Base-by-base conservation (phyloP, 225 moss, liverwort and hornwort species). In the Neckera pumila region DNA sequence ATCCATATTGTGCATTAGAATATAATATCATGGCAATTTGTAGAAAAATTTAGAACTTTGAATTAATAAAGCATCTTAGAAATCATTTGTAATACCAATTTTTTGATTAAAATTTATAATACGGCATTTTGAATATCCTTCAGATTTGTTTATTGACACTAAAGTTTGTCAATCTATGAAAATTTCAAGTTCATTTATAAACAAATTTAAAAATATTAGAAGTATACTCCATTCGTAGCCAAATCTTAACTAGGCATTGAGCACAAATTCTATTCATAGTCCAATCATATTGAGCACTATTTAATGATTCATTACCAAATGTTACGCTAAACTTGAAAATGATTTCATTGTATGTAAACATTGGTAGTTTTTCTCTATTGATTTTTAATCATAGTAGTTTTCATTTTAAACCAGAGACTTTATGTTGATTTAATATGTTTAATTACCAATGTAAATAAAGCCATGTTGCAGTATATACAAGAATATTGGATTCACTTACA, bases 41-140 rank as follows among this genome's bases (percentile, higher is more conserved):
- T 56, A 64, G 2, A 87, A 2, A 87, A 60, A 14, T 40, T 36
- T 16, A 31, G 14, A 45, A 63, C 3, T 64, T 20, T 11, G 7
- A n/a, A 22, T 42, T n/a, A 21, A 2, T 27, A 7, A 60, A 72
- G 4, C 4, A 1, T 49, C 0, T 75, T 21, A 1, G 2, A 15
- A 56, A 56, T 57, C 7, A 70, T 17, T 79, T 87, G 3, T 22
- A 36, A 47, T 79, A 13, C 23, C 26, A 67, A 42, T 7, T 15
- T 10, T 49, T 36, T 31, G 1, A 14, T 25, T 51, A 6, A 19
- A 69, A 34, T 3, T 56, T 10, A 7, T 14, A 20, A 0, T 34
- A 27, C 10, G 7, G 1, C 2, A 45, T 17, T 58, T 61, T 34
- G 2, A 38, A 10, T 28, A n/a, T 33, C 30, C 9, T 73, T 31